These are phyloP conservation scores for Cystobasidium sp. DNA, from an alignment of 1,284 basidiomycete genomes.

Conservation along the genomic window DNA sequence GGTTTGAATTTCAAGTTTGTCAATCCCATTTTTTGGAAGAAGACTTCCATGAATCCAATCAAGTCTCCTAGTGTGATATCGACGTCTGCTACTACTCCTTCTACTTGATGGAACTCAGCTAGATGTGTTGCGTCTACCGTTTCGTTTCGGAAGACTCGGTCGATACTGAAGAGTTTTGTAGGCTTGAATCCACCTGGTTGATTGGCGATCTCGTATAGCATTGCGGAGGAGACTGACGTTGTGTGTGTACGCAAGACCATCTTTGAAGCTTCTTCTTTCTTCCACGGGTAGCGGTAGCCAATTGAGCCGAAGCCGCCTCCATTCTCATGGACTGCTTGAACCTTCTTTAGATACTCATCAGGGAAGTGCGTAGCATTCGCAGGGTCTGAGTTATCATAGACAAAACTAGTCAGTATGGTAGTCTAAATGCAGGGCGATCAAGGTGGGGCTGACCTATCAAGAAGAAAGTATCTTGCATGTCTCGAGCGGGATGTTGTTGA, in stretches of 20 bases:
- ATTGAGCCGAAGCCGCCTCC: constrained; percentile 87
- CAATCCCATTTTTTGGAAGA: constrained; percentile 95
- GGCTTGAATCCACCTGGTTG: constrained; percentile 82
- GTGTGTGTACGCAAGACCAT: constrained; percentile 96
- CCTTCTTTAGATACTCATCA: constrained; percentile 84
- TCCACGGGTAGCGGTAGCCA: constrained; percentile 99
- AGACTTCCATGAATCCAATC: constrained; percentile 97
- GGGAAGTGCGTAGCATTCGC: constrained; percentile 76
- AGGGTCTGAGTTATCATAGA: constrained; percentile 68
- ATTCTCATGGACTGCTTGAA: constrained; percentile 82
- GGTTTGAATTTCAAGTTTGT: constrained; percentile 63
- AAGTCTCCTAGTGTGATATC: constrained; percentile 94
- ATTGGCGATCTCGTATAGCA: constrained; percentile 90
- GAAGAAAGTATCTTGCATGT: constrained; percentile 99
- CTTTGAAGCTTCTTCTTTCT: constrained; percentile 84
- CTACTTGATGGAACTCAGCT: constrained; percentile 99
- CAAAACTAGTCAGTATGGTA: neutral
- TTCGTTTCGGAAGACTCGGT: constrained; percentile 98
- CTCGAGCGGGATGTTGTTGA: constrained; percentile 97
- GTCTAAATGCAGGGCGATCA: neutral
- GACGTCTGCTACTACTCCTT: constrained; percentile 96
- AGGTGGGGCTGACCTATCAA: constrained; percentile 70
- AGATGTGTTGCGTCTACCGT: constrained; percentile 99
- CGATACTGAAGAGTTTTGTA: constrained; percentile 96
- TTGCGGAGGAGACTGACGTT: constrained; percentile 90